phyloP scores from a whole-genome alignment of 2,329 filamentous ascomycete genomes.

The Emergomyces orientalis region DNA sequence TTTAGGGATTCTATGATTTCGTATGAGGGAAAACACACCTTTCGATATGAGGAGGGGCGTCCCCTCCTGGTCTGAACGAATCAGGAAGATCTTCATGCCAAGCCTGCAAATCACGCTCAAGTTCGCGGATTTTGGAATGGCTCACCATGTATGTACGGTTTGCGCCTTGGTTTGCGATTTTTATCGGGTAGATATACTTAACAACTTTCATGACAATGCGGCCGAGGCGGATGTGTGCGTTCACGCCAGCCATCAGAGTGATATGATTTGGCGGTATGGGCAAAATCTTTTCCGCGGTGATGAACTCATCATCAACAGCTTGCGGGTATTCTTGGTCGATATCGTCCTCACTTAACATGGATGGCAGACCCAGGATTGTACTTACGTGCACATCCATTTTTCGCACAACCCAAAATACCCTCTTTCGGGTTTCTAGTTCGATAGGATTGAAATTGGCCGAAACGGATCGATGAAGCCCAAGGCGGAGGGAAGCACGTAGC shows the following conservation, averaged over 20 bases:
- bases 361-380: constrained; percentile 40
- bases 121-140: constrained; percentile 54
- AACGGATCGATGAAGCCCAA: constrained; percentile 68
- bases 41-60: constrained; percentile 63
- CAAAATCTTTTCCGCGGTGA: constrained; percentile 37
- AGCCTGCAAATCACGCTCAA: constrained; percentile 52
- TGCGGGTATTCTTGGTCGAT: constrained; percentile 42
- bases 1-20: not conserved
- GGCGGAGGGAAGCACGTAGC: constrained; percentile 62
- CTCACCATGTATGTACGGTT: constrained; percentile 53
- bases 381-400: constrained; percentile 45
- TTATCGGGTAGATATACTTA: constrained; percentile 55
- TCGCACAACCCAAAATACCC: constrained; percentile 47
- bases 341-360: constrained; percentile 42
- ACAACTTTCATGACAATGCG: constrained; percentile 53
- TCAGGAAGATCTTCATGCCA: constrained; percentile 62
- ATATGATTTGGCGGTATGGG: constrained; percentile 48
- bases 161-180: constrained; percentile 37
- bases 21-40: constrained; percentile 46
- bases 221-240: constrained; percentile 51
- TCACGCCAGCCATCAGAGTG: constrained; percentile 51
- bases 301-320: constrained; percentile 40
- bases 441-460: constrained; percentile 60
- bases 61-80: constrained; percentile 67
- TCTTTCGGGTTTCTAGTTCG: constrained; percentile 62